Evolutionary conservation across 1,284 basidiomycete genomes (phyloP), one percentile per base, ranked within the genome.

Genomic region (Pterulicium gracile): DNA sequence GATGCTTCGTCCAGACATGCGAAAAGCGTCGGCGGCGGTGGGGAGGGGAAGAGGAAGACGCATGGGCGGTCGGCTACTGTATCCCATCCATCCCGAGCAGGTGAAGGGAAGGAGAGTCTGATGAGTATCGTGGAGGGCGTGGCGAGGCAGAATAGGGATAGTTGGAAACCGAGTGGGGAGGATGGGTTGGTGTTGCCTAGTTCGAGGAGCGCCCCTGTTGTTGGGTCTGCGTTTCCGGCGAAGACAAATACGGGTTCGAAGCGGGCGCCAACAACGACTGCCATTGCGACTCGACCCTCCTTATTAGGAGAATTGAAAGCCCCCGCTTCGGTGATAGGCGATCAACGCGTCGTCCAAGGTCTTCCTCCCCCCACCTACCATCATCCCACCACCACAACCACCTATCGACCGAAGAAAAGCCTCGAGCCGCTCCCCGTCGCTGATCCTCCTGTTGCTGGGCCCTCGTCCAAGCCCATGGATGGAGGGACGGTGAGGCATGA

Each of bases 91-190:
- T 34, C 35, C 19, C 32, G 15, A 21, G 18, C 42, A 47, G 44
- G 24, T 34, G 41, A 12, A n/a, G 55, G 21, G 56, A 64, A 51
- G 41, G 52, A 61, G 41, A 82, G 73, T 41, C 59, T 85, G 55
- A 77, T 85, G 79, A 77, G 73, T 53, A 77, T 84, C 51, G 75
- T 84, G 3, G 79, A 81, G 53, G 73, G 68, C 49, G 74, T 81
- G 24, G 59, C 77, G 7, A 65, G 65, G 39, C 60, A 60, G 45
- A 72, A 73, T 51, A 51, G 62, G 22, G 52, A 62, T 7, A 59
- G 56, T 7, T 58, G 61, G 55, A 45, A 32, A 23, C 48, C 24
- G 23, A 46, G 53, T 23, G 45, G 52, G n/a, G 47, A 43, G 36
- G 50, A 46, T 47, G 44, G 50, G 52, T 52, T 47, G 39, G 51